Evolutionary conservation across 2,329 filamentous ascomycete genomes (phyloP).

Genomic region (Pseudogymnoascus sp.): DNA sequence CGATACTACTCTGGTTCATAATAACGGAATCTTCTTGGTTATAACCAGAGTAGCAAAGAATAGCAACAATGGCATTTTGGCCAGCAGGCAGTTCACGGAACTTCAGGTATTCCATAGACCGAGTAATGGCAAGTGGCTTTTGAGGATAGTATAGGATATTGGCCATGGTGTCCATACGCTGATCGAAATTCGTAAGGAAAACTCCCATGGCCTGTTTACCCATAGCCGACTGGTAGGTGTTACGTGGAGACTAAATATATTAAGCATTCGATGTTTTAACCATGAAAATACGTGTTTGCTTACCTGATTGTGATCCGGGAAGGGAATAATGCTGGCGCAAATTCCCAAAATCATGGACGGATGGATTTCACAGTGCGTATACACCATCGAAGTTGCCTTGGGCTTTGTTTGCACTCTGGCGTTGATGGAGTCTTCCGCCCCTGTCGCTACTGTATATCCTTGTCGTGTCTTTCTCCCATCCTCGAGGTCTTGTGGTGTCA

Average conservation of each 20-base stretch:
- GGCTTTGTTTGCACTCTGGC: slow-evolving; percentile 6
- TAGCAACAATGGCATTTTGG: slow-evolving; percentile 97
- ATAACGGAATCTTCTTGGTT: slow-evolving; percentile 99
- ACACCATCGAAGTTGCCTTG: slow-evolving; percentile 8
- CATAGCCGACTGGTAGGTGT: slow-evolving; percentile 99
- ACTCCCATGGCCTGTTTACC: slow-evolving; percentile 99
- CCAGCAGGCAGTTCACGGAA: slow-evolving; percentile 95
- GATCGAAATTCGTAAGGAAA: slow-evolving; percentile 92
- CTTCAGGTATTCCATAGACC: slow-evolving; percentile 97
- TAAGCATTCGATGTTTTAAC: slow-evolving; percentile 26
- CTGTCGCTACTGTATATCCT: neutral
- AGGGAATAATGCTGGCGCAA: slow-evolving; percentile 97
- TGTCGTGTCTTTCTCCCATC: neutral
- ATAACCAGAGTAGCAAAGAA: slow-evolving; percentile 95
- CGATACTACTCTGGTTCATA: slow-evolving; percentile 99
- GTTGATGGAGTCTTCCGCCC: neutral
- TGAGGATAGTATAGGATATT: slow-evolving; percentile 99
- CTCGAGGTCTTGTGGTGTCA: slow-evolving; percentile 93
- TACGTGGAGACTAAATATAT: slow-evolving; percentile 71
- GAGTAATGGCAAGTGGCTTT: slow-evolving; percentile 90
- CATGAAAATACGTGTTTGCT: slow-evolving; percentile 20
- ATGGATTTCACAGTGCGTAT: slow-evolving; percentile 95
- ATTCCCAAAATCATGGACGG: slow-evolving; percentile 98
- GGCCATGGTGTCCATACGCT: slow-evolving; percentile 98
- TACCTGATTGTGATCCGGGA: slow-evolving; percentile 95